Percentiles rank a stretch among this genome's conserved stretches.
phyloP scores from a whole-genome alignment of 176 grass and related monocot species.

The Aegilops sharonensis region DNA sequence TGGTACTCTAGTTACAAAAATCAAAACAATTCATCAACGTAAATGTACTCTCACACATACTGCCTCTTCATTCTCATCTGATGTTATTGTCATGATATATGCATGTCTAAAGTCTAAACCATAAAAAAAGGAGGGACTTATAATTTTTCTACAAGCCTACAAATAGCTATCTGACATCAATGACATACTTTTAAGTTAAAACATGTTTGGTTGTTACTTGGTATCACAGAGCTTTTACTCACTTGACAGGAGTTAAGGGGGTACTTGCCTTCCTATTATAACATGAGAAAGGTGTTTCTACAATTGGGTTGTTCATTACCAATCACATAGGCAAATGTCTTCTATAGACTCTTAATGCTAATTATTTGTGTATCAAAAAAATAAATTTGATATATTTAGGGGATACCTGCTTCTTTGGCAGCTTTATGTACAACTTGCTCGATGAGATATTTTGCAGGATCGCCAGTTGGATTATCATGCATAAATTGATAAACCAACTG shows the following conservation, averaged over 20 bases:
- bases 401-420: slow-evolving; percentile 85
- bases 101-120: not conserved
- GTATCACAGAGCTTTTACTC: slow-evolving; percentile 7
- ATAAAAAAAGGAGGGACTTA: not conserved
- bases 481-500: slow-evolving; percentile 82
- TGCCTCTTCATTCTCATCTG: not conserved
- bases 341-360: not conserved
- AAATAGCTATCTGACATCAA: not conserved
- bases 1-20: not conserved
- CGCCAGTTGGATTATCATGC: slow-evolving; percentile 61
- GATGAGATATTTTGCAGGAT: slow-evolving; percentile 94
- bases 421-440: slow-evolving; percentile 85
- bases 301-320: not conserved
- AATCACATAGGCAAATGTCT: not conserved
- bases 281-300: not conserved
- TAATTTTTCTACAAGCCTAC: not conserved
- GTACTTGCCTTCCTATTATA: not conserved
- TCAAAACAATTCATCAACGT: not conserved
- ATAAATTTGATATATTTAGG: slow-evolving; percentile 22
- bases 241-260: not conserved
- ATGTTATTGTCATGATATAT: not conserved
- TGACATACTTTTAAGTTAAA: not conserved
- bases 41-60: not conserved
- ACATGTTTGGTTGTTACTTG: not conserved
- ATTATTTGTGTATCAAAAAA: not conserved